Percentiles rank a stretch among this genome's conserved stretches.
These are phyloP conservation scores for Candida palmyrensis DNA, from an alignment of 805 yeast species.

Conservation along the genomic window DNA sequence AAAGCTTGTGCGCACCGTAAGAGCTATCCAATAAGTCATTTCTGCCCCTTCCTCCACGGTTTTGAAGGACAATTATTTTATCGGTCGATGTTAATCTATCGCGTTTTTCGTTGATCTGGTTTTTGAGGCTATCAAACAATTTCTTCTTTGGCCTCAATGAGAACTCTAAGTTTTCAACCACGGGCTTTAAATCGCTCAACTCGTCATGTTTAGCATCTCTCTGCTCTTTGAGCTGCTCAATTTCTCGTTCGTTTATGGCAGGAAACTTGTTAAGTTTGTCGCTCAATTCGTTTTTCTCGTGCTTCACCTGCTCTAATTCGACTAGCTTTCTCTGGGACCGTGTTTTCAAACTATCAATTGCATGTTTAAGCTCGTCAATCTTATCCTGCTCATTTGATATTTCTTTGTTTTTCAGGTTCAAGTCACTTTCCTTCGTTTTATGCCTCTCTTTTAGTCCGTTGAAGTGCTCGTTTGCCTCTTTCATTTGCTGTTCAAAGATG, in stretches of 20 bases:
- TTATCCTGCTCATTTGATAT: slow-evolving; percentile 4
- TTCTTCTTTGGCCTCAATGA: slow-evolving; percentile 10
- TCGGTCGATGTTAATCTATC: slow-evolving; percentile 41
- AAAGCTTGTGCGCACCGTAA: slow-evolving; percentile 23
- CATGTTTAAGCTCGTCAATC: slow-evolving; percentile 6
- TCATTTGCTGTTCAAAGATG: not conserved
- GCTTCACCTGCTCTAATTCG: slow-evolving; percentile 18
- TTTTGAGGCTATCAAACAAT: slow-evolving; percentile 11
- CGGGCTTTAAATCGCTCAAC: slow-evolving; percentile 7
- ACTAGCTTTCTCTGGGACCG: slow-evolving; percentile 12
- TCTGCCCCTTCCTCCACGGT: slow-evolving; percentile 14
- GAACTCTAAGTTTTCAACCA: slow-evolving; percentile 7
- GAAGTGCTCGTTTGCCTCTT: not conserved
- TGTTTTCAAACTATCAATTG: slow-evolving; percentile 5
- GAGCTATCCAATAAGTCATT: slow-evolving; percentile 38
- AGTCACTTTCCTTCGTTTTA: not conserved
- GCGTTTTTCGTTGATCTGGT: slow-evolving; percentile 18
- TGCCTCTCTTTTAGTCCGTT: not conserved
- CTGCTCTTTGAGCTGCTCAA: slow-evolving; percentile 15
- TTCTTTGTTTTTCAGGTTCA: slow-evolving; percentile 4
- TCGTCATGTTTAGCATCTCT: slow-evolving; percentile 17
- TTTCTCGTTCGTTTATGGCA: slow-evolving; percentile 25
- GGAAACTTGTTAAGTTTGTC: slow-evolving; percentile 17
- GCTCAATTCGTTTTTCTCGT: slow-evolving; percentile 8
- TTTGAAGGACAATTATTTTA: slow-evolving; percentile 44